Conservation (phyloP, 441 rosid species). For the Flueggea neowawraea region DNA sequence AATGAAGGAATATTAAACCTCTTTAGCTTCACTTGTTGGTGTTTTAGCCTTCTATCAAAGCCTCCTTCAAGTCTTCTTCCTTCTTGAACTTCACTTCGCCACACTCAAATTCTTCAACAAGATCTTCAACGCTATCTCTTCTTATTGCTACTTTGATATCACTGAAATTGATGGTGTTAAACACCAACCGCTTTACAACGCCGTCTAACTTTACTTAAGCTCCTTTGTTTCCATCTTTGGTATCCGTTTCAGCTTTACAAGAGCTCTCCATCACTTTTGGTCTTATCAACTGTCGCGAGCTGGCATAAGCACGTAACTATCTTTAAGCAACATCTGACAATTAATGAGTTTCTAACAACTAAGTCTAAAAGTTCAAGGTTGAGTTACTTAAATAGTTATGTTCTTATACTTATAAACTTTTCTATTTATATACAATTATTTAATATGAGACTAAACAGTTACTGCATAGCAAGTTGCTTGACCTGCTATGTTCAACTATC, state of each 20-base stretch:
- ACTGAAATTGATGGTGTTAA: slow-evolving; percentile 94
- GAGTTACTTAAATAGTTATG: no score
- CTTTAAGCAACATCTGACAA: no score
- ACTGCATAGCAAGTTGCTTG: no score
- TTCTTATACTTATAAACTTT: no score
- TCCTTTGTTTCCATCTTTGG: slow-evolving; percentile 66
- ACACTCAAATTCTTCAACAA: slow-evolving; percentile 49
- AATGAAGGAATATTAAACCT: slow-evolving; percentile 76
- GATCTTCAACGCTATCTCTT: slow-evolving; percentile 46
- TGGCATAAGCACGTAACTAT: no score
- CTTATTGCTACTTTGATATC: slow-evolving; percentile 75
- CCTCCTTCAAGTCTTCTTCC: slow-evolving; percentile 62
- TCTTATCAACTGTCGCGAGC: slow-evolving; percentile 56
- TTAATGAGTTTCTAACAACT: no score
- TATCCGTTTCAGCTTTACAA: slow-evolving; percentile 77
- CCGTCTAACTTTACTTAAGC: slow-evolving; percentile 85
- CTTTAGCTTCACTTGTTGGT: slow-evolving; percentile 68
- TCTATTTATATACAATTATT: no score
- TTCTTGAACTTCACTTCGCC: slow-evolving; percentile 77
- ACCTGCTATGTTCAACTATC: no score
- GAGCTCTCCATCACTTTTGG: slow-evolving; percentile 80
- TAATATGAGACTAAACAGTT: no score
- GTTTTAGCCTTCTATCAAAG: slow-evolving; percentile 76
- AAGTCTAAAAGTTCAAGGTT: no score
- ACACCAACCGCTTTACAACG: slow-evolving; percentile 96